Evolutionary conservation across 1,284 basidiomycete genomes (phyloP).

Genomic region (Takashimella tepidaria): DNA sequence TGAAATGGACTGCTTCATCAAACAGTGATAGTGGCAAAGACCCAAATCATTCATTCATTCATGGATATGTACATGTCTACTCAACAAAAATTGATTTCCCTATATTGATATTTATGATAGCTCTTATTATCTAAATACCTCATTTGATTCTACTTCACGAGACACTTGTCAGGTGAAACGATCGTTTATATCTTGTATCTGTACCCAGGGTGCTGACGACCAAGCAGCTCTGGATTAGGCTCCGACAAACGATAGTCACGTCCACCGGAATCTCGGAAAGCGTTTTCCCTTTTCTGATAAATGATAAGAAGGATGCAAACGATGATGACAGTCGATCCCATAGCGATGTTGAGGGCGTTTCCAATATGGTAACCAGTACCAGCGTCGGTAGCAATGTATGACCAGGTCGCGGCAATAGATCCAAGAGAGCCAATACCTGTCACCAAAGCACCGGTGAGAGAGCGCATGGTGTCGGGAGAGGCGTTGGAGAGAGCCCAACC

Average conservation of each 20-base stretch:
- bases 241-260: conserved; percentile 18
- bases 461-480: conserved; percentile 13
- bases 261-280: conserved; percentile 13
- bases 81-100: too few relatives aligned
- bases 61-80: too few relatives aligned
- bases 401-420: conserved; percentile 19
- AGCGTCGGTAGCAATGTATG: conserved; percentile 22
- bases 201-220: conserved; percentile 13
- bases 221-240: conserved; percentile 10
- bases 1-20: too few relatives aligned
- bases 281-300: conserved; percentile 17
- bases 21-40: too few relatives aligned
- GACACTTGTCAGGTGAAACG: too few relatives aligned
- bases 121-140: too few relatives aligned
- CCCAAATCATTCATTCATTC: too few relatives aligned
- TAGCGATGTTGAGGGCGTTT: conserved; percentile 22
- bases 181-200: conserved; percentile 13
- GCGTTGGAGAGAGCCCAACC: conserved; percentile 21
- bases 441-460: conserved; percentile 10
- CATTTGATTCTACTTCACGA: too few relatives aligned
- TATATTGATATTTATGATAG: too few relatives aligned
- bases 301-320: conserved; percentile 10
- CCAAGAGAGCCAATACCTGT: conserved; percentile 11
- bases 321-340: conserved; percentile 14
- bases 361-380: conserved; percentile 20